Conservation (phyloP, 495 filamentous ascomycete species). For the Echria macrotheca region DNA sequence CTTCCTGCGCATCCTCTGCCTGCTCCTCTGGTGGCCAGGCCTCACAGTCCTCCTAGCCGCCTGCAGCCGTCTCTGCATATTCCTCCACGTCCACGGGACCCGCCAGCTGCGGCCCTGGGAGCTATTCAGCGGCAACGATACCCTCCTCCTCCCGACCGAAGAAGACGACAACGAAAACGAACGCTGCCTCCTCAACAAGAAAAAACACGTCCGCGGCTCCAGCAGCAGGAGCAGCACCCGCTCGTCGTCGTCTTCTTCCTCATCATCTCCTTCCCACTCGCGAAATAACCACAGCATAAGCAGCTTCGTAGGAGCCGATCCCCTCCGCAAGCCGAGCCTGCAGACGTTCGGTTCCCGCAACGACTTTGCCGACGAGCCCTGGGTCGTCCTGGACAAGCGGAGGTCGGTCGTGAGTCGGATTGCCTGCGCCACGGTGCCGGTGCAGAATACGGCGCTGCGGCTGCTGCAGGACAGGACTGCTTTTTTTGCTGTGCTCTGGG, state of each 20-base stretch:
- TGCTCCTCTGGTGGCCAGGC: conserved; percentile 56
- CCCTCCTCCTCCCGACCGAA: conserved; percentile 11
- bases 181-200: background rate
- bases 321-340: conserved; percentile 40
- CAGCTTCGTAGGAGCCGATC: conserved; percentile 8
- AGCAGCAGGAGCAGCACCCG: no score
- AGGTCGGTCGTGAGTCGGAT: conserved; percentile 54
- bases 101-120: conserved; percentile 69
- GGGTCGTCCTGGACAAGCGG: conserved; percentile 53
- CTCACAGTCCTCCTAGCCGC: conserved; percentile 55
- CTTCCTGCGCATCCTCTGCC: conserved; percentile 49
- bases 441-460: conserved; percentile 56
- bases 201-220: background rate
- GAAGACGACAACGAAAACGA: background rate
- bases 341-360: conserved; percentile 48
- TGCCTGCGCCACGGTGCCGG: conserved; percentile 57
- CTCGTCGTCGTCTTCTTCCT: no score
- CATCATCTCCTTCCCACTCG: no score
- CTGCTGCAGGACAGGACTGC: conserved; percentile 63
- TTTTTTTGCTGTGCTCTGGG: conserved; percentile 41
- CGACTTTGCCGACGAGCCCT: conserved; percentile 53
- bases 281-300: conserved; percentile 4
- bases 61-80: conserved; percentile 59
- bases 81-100: conserved; percentile 50
- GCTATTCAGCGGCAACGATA: conserved; percentile 13